Conservation (phyloP, 805 yeast species). For the Suhomyces sp. region DNA sequence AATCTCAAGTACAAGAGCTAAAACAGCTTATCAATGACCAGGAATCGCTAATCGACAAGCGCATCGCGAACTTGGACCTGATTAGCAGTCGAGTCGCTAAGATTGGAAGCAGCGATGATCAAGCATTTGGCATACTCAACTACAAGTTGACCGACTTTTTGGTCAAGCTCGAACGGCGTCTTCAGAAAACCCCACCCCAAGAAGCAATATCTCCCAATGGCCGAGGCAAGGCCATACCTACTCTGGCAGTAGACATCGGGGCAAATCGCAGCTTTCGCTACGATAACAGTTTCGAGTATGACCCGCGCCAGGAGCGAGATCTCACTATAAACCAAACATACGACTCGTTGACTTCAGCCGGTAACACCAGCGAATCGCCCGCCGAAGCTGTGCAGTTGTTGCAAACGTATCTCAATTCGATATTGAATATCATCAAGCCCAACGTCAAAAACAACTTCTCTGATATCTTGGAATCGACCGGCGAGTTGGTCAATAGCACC, state of each 20-base stretch:
- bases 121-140: conserved; percentile 1
- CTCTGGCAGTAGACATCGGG: not conserved
- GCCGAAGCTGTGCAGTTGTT: conserved; percentile 12
- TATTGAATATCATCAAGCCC: conserved; percentile 8
- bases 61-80: conserved; percentile 5
- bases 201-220: not conserved
- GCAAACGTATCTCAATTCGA: conserved; percentile 13
- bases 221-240: not conserved
- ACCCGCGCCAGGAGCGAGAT: conserved; percentile 7
- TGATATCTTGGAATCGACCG: conserved; percentile 12
- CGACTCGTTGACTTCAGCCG: conserved; percentile 14
- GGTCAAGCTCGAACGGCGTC: conserved; percentile 2
- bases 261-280: not conserved
- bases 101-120: not conserved
- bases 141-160: conserved; percentile 6
- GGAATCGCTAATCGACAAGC: conserved; percentile 7
- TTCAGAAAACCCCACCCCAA: not conserved
- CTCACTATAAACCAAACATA: conserved; percentile 12
- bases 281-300: not conserved
- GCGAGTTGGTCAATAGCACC: conserved; percentile 10
- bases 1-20: conserved; percentile 10
- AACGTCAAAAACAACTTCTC: conserved; percentile 10
- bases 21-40: conserved; percentile 9
- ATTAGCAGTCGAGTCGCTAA: not conserved
- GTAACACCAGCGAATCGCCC: conserved; percentile 9